Conservation (phyloP, 2,329 filamentous ascomycete species). For the Coleophoma eucalyptorum region DNA sequence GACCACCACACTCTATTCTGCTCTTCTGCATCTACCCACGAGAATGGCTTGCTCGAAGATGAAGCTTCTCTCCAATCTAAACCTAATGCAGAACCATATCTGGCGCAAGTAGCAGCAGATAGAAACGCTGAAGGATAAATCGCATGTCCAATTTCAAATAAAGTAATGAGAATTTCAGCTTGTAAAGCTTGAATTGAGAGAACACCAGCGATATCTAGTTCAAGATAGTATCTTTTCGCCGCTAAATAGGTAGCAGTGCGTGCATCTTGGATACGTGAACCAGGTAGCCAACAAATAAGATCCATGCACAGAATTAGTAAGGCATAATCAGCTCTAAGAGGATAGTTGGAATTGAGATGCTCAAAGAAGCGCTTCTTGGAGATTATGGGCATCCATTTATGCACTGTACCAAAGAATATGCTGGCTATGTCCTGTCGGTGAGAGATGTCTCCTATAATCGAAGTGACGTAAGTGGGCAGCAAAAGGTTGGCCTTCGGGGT, state of each 20-base stretch:
- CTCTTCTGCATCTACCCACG: conserved; percentile 41
- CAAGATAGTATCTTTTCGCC: conserved; percentile 32
- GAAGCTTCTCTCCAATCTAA: conserved; percentile 22
- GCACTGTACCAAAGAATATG: conserved; percentile 34
- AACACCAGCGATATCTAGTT: conserved; percentile 35
- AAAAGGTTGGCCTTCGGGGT: conserved; percentile 1
- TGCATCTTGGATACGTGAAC: conserved; percentile 17
- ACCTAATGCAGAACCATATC: conserved; percentile 36
- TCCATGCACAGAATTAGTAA: conserved; percentile 40
- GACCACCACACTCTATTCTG: conserved; percentile 41
- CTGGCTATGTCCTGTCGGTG: conserved; percentile 2
- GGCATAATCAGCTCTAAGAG: conserved; percentile 37
- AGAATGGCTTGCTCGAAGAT: conserved; percentile 19
- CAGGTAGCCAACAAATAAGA: conserved; percentile 29
- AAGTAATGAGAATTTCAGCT: conserved; percentile 35
- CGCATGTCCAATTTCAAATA: conserved; percentile 41
- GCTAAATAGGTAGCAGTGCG: conserved; percentile 32
- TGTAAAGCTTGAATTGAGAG: conserved; percentile 38
- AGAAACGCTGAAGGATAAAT: conserved; percentile 43
- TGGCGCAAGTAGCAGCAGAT: conserved; percentile 33
- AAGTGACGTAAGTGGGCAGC: conserved; percentile 1
- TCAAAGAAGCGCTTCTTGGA: conserved; percentile 41
- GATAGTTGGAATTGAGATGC: conserved; percentile 28
- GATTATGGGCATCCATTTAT: conserved; percentile 39
- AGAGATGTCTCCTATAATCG: conserved; percentile 1